Percentiles rank a stretch among this genome's conserved stretches.
These are phyloP conservation scores for Artemisia argyi DNA, from an alignment of 129 eudicot species.

Conservation along the genomic window DNA sequence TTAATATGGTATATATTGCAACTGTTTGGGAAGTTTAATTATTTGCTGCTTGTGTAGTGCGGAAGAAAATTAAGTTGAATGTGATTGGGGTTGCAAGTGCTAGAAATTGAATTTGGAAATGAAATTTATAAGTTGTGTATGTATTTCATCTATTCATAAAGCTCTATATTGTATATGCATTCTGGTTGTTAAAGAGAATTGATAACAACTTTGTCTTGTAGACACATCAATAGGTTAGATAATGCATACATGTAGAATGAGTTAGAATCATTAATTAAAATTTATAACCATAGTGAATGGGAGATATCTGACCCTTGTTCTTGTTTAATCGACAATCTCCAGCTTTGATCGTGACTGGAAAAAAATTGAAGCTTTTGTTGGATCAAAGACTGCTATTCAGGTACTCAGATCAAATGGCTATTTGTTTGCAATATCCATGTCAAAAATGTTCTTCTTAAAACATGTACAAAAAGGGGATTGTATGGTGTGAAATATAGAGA, in stretches of 20 bases:
- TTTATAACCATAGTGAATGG: background rate
- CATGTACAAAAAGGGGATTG: no score
- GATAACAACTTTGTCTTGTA: background rate
- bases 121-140: background rate
- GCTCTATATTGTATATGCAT: background rate
- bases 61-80: no score
- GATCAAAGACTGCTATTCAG: slow-evolving; percentile 94
- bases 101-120: slow-evolving; percentile 1
- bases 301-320: background rate
- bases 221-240: background rate
- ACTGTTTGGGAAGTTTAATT: background rate
- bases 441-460: background rate
- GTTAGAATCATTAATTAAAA: background rate
- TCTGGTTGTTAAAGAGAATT: background rate
- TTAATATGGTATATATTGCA: no score
- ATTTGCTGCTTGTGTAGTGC: background rate
- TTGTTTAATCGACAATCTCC: slow-evolving; percentile 12
- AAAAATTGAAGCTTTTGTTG: slow-evolving; percentile 92
- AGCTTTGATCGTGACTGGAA: slow-evolving; percentile 99
- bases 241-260: background rate
- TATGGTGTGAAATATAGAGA: no score
- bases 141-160: background rate
- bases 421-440: background rate
- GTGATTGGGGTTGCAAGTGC: background rate
- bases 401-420: slow-evolving; percentile 25